Evolutionary conservation across 1,139 yeast species (phyloP).

Genomic region (Entelexis sorbosivorans): DNA sequence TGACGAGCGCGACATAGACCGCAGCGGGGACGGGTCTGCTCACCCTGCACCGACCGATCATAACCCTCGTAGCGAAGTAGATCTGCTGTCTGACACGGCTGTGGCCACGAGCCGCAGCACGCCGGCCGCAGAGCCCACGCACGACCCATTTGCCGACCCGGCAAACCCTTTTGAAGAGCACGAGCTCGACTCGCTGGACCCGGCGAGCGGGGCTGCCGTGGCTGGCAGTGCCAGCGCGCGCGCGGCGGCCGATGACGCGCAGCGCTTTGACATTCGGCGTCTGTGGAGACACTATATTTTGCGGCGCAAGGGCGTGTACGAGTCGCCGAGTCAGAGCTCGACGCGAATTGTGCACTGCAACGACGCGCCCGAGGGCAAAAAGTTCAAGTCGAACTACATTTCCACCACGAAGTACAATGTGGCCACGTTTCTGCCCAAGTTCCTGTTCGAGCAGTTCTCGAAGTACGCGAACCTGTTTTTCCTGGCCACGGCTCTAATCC

Average conservation of each 20-base stretch:
- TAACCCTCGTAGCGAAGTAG: background rate
- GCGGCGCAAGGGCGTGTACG: slow-evolving; percentile 14
- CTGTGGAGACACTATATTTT: slow-evolving; percentile 36
- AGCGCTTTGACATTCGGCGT: slow-evolving; percentile 49
- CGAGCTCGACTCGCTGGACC: slow-evolving; percentile 21
- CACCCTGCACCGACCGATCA: background rate
- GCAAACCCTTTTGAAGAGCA: slow-evolving; percentile 7
- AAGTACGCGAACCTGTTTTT: slow-evolving; percentile 94
- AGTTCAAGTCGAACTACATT: slow-evolving; percentile 72
- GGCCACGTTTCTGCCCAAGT: slow-evolving; percentile 90
- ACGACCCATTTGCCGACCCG: background rate
- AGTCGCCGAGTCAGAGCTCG: background rate
- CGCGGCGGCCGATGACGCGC: slow-evolving; percentile 9
- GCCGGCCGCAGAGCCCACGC: background rate
- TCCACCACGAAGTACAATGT: slow-evolving; percentile 94
- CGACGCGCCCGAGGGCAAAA: slow-evolving; percentile 44
- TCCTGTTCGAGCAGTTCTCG: slow-evolving; percentile 89
- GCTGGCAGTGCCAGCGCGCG: background rate
- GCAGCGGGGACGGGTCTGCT: background rate
- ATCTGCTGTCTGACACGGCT: slow-evolving; percentile 4
- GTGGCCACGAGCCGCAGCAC: background rate
- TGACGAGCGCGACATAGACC: slow-evolving; percentile 7
- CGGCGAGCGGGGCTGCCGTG: slow-evolving; percentile 10
- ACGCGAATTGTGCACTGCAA: slow-evolving; percentile 56
- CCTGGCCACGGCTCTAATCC: slow-evolving; percentile 82